Base-by-base conservation (phyloP, 2,329 filamentous ascomycete species). In the Trichophyton rubrum region DNA sequence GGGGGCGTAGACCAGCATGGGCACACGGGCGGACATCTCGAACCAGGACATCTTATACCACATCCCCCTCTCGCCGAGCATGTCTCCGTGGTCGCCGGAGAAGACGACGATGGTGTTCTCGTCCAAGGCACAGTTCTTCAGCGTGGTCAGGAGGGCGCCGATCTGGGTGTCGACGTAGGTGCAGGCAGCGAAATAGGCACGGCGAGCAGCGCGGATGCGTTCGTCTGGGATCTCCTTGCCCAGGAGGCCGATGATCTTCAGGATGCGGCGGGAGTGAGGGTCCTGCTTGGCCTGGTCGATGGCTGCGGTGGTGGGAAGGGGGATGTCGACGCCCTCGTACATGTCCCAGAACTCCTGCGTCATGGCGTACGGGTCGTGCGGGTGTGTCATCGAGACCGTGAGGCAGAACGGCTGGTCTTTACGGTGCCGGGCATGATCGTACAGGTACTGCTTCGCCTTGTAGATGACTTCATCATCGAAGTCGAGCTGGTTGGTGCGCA, bases 41-140 rank as follows among this genome's bases (percentile, higher is more conserved):
- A 90, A 96, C 82, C 93, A 96, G 70, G 85, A 90, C 91, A 96
- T 96, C 81, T 96, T 96, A 79, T 96, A 83, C 91, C 91, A 96
- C 55, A 96, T 78, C 4, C 88, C 88, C 59, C 90, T 85, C 78
- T 96, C 91, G 62, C 91, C 91, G 6, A 96, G 82, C 91, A 96
- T 96, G 74, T 96, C 91, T 60, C 91, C 91, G 70, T 96, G 91
- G 71, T 96, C 91, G 51, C 91, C 90, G 62, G 87, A 91, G 76
- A 96, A 96, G 66, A 96, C 85, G 68, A 96, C 80, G 67, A 96
- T 90, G 11, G 91, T 96, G 74, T 96, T 84, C 38, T 95, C 85
- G 62, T 86, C 86, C 51, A 96, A 79, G 5, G 85, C 83, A 69
- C 89, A 92, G 62, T 90, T 82, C 72, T 90, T 87, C 17, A 96